Base-by-base conservation (phyloP, 768 basidiomycete genomes). In the Neoboletus magnificus region DNA sequence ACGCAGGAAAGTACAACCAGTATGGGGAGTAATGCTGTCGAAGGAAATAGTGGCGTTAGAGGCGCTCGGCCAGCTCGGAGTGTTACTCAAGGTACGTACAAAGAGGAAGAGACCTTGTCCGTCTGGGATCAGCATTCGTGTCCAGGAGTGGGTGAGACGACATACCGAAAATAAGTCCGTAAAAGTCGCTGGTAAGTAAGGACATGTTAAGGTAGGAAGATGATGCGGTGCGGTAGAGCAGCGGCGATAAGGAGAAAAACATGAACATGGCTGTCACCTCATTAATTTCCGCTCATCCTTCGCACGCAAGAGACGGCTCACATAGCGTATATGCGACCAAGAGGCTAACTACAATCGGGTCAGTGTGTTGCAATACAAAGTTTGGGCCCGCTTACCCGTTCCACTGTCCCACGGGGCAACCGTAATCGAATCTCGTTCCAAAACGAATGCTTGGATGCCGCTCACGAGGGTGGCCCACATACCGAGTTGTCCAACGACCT, bases 1-100 rank as follows among this genome's bases (percentile, higher is more conserved):
- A 94, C 1, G 92, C 81, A 54, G 86, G 74, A 73, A 94, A 94
- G 77, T 94, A 93, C 9, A 94, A 76, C 91, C 91, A 94, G 73
- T 83, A 93, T 16, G 92, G 91, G 42, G 73, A 71, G 73, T 87
- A 93, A 62, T 91, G 87, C 90, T 93, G 60, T 52, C 52, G 27
- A 44, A 32, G 43, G 1, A 25, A 43, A n/a, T 15, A 35, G 47
- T 9, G 20, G 29, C 4, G 29, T 62, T 22, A 61, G 53, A 36
- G 16, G 2, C 5, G 20, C 10, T 13, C 27, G 46, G 6, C 16
- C 15, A 10, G 18, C 37, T 5, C 11, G 11, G 25, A 11, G 11
- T 25, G 10, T 10, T 4, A 27, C 20, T 16, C 18, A 41, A 2
- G n/a, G 30, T 37, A 69, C 75, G 52, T 63, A 83, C 81, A 64